These are phyloP conservation scores for Solanum sejunctum DNA, from an alignment of 257 asterid genomes.

Conservation along the genomic window DNA sequence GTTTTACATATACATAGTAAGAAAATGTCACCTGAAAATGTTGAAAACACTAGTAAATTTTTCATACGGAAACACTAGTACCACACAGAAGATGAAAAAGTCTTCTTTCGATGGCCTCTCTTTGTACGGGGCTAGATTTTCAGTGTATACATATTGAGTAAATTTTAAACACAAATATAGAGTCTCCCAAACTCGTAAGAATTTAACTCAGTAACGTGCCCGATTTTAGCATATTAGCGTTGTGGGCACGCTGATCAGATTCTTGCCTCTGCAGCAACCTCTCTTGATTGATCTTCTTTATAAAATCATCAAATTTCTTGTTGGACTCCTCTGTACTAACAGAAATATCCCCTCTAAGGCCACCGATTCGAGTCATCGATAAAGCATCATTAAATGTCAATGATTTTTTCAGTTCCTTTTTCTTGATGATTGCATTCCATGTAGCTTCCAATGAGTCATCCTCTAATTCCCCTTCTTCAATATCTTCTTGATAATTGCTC, in stretches of 20 bases:
- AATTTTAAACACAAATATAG: neutral
- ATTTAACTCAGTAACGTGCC: neutral
- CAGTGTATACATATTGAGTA: neutral
- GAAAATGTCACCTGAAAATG: neutral
- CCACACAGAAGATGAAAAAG: neutral
- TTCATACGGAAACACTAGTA: neutral
- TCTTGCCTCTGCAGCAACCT: slow-evolving; percentile 52
- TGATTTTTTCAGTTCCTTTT: slow-evolving; percentile 30
- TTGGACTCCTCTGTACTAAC: slow-evolving; percentile 37
- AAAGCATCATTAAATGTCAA: slow-evolving; percentile 46
- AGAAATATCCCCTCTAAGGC: slow-evolving; percentile 40
- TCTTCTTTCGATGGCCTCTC: neutral
- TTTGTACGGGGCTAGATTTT: neutral
- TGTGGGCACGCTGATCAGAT: slow-evolving; percentile 28
- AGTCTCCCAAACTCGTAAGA: neutral
- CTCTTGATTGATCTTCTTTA: slow-evolving; percentile 34
- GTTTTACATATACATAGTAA: neutral
- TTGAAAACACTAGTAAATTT: neutral
- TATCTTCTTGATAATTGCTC: neutral
- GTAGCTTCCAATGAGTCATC: slow-evolving; percentile 49
- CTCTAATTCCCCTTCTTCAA: neutral
- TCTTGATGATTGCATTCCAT: slow-evolving; percentile 36
- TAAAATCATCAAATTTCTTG: slow-evolving; percentile 42
- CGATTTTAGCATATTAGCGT: neutral
- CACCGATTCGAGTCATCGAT: slow-evolving; percentile 30